phyloP scores from a whole-genome alignment of 2,329 filamentous ascomycete genomes.

The Epichloe bromicola region DNA sequence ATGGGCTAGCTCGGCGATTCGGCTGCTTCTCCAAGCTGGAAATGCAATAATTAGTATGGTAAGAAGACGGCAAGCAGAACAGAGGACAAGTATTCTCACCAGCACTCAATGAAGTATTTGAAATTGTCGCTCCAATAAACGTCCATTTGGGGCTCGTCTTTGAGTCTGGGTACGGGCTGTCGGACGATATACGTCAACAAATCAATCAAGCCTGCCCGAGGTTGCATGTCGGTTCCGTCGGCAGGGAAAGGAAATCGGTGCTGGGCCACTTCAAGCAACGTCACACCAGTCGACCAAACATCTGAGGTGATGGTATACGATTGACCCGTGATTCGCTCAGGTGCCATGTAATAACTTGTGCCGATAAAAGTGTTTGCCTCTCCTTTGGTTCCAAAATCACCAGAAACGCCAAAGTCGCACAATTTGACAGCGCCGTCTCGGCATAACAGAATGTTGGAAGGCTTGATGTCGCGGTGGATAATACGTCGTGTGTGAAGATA shows the following conservation, averaged over 20 bases:
- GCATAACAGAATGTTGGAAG: constrained; percentile 89
- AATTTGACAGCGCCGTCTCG: constrained; percentile 90
- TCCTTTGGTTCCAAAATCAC: constrained; percentile 95
- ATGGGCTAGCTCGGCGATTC: constrained; percentile 74
- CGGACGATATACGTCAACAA: constrained; percentile 94
- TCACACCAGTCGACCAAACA: constrained; percentile 95
- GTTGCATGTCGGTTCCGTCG: constrained; percentile 91
- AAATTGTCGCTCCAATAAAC: constrained; percentile 96
- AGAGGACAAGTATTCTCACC: constrained; percentile 46
- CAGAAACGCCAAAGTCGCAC: constrained; percentile 95
- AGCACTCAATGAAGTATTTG: constrained; percentile 99
- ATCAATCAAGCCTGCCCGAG: constrained; percentile 83
- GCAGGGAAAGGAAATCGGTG: constrained; percentile 97
- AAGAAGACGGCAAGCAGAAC: neutral
- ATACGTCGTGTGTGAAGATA: constrained; percentile 95
- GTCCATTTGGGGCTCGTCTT: constrained; percentile 80
- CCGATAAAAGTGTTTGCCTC: constrained; percentile 99
- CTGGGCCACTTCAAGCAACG: constrained; percentile 95
- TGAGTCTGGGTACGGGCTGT: constrained; percentile 87
- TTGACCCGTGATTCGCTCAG: constrained; percentile 93
- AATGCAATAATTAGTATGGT: constrained; percentile 12
- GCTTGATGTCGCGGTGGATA: constrained; percentile 98
- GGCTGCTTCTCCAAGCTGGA: constrained; percentile 85
- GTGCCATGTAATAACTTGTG: constrained; percentile 98
- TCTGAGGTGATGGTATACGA: constrained; percentile 98